phyloP scores from a whole-genome alignment of 2,329 filamentous ascomycete genomes.

The Plectosphaerella cucumerina region DNA sequence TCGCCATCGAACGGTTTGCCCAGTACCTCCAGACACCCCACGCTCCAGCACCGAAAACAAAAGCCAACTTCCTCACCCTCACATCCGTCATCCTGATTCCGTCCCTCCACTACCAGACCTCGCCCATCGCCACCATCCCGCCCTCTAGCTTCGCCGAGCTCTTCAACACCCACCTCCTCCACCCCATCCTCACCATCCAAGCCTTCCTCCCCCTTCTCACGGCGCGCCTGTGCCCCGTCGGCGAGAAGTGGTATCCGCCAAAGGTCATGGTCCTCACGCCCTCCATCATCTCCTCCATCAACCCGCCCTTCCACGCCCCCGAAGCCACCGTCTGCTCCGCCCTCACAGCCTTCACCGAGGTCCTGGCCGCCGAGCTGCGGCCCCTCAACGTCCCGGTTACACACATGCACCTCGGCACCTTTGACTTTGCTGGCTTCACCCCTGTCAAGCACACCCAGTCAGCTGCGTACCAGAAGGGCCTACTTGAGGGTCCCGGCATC shows the following conservation, averaged over 20 bases:
- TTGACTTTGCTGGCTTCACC: slow-evolving; percentile 72
- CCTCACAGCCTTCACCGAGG: slow-evolving; percentile 79
- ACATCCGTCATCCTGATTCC: slow-evolving; percentile 81
- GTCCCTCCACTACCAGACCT: slow-evolving; percentile 73
- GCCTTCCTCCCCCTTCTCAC: slow-evolving; percentile 80
- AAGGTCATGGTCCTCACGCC: slow-evolving; percentile 76
- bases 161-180: slow-evolving; percentile 86
- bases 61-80: slow-evolving; percentile 70
- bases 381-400: slow-evolving; percentile 74
- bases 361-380: slow-evolving; percentile 73
- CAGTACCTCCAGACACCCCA: slow-evolving; percentile 70
- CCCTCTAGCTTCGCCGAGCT: slow-evolving; percentile 83
- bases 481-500: slow-evolving; percentile 35
- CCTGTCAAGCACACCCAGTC: slow-evolving; percentile 37
- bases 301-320: slow-evolving; percentile 75
- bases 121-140: slow-evolving; percentile 79
- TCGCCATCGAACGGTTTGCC: slow-evolving; percentile 68
- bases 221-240: slow-evolving; percentile 50
- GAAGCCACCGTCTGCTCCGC: slow-evolving; percentile 84
- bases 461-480: slow-evolving; percentile 24
- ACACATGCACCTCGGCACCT: slow-evolving; percentile 85
- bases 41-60: slow-evolving; percentile 69
- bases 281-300: slow-evolving; percentile 74
- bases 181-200: slow-evolving; percentile 84
- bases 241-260: slow-evolving; percentile 49